Percentiles rank a stretch among this genome's conserved stretches.
Conservation (phyloP, 163 green algal genomes). For the Scenedesmus sp. region DNA sequence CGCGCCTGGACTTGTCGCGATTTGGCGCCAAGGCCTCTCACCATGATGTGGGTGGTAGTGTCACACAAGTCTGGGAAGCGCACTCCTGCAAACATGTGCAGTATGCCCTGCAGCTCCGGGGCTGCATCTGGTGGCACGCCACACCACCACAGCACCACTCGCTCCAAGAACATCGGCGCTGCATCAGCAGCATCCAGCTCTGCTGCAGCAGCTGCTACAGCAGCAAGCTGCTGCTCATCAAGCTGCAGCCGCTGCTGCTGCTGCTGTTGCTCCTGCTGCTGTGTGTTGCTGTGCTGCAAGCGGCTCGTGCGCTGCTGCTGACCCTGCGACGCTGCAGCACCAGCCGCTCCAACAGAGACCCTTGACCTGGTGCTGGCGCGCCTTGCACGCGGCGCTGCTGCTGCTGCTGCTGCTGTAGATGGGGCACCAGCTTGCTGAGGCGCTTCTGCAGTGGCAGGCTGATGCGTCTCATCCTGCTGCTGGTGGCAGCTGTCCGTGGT, state of each 20-base stretch:
- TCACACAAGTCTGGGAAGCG: constrained; percentile 16
- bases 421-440: constrained; percentile 31
- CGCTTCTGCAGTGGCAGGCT: background rate
- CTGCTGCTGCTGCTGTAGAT: background rate
- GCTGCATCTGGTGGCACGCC: constrained; percentile 10
- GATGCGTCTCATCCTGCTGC: background rate
- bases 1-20: background rate
- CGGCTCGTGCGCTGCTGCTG: constrained; percentile 30
- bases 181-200: constrained; percentile 4
- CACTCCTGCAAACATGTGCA: constrained; percentile 29
- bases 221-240: constrained; percentile 2
- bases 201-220: background rate
- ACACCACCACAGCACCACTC: constrained; percentile 52
- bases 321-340: background rate
- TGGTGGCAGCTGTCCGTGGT: constrained; percentile 13
- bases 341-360: background rate
- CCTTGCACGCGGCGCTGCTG: constrained; percentile 4
- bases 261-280: constrained; percentile 12
- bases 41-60: constrained; percentile 46
- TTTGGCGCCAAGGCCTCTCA: background rate
- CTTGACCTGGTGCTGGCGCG: background rate
- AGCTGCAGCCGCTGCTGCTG: background rate
- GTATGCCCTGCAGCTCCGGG: constrained; percentile 36
- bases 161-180: constrained; percentile 39
- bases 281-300: background rate